phyloP scores from a whole-genome alignment of 1,284 basidiomycete genomes.

The Sporisorium sorghi region DNA sequence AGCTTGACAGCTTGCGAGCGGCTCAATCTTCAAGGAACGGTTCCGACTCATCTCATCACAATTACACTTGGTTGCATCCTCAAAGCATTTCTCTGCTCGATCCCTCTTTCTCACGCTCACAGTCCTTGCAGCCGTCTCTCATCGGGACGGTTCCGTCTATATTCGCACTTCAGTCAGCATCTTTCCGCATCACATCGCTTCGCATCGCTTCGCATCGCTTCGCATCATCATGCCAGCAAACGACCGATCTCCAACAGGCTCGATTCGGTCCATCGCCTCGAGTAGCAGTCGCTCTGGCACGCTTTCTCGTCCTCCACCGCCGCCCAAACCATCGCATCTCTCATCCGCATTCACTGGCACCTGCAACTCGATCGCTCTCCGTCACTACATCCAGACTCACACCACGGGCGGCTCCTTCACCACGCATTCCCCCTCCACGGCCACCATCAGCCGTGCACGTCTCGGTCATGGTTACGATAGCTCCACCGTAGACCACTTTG shows the following conservation, averaged over 20 bases:
- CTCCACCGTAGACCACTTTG: conserved; percentile 35
- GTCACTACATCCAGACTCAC: conserved; percentile 53
- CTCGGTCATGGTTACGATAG: conserved; percentile 43
- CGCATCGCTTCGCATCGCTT: not conserved
- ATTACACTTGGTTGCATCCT: not conserved
- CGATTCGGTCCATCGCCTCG: conserved; percentile 27
- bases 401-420: conserved; percentile 48
- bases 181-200: too few relatives aligned
- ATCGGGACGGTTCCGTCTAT: too few relatives aligned
- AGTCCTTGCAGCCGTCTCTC: not conserved
- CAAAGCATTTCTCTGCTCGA: not conserved
- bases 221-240: conserved; percentile 2
- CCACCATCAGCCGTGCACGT: conserved; percentile 33
- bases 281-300: conserved; percentile 31
- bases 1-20: not conserved
- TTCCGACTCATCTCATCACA: too few relatives aligned
- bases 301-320: conserved; percentile 47
- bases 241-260: conserved; percentile 19
- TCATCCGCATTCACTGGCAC: conserved; percentile 57
- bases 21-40: too few relatives aligned
- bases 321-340: conserved; percentile 57
- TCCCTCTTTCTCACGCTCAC: not conserved
- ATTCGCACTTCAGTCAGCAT: too few relatives aligned
- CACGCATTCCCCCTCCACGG: conserved; percentile 21
- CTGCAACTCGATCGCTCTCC: conserved; percentile 57